Evolutionary conservation across 768 basidiomycete species (phyloP).

Genomic region (Gymnopilus junonius): DNA sequence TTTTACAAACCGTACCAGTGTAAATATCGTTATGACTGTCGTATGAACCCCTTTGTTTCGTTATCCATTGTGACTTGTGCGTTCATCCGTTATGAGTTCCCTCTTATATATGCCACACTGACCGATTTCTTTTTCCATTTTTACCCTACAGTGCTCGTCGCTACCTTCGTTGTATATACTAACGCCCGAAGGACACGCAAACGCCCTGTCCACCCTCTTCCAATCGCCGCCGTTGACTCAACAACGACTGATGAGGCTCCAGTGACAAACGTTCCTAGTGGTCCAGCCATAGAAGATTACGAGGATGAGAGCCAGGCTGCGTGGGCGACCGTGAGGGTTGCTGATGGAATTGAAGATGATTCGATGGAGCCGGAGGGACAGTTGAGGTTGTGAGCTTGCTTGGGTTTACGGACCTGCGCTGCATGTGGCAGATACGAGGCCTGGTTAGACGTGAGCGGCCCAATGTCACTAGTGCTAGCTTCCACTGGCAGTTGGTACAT

Average conservation of each 20-base stretch:
- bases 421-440: too few relatives aligned
- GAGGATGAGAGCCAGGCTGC: conserved; percentile 14
- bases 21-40: background rate
- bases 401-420: too few relatives aligned
- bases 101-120: too few relatives aligned
- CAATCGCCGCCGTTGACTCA: background rate
- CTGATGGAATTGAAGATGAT: conserved; percentile 26
- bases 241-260: background rate
- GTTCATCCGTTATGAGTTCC: background rate
- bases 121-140: background rate
- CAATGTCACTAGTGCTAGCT: too few relatives aligned
- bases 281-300: background rate
- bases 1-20: background rate
- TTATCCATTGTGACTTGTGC: background rate
- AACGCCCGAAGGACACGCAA: conserved; percentile 9
- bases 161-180: conserved; percentile 17
- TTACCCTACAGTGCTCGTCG: conserved; percentile 5
- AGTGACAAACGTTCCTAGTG: background rate
- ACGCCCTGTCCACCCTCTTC: conserved; percentile 18
- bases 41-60: background rate
- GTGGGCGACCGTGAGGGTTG: conserved; percentile 18
- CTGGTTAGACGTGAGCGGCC: too few relatives aligned
- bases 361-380: conserved; percentile 19
- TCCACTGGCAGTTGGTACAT: too few relatives aligned
- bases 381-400: conserved; percentile 11